Base-by-base conservation (phyloP, 73 alveolate species). In the Durusdinium trenchii region DNA sequence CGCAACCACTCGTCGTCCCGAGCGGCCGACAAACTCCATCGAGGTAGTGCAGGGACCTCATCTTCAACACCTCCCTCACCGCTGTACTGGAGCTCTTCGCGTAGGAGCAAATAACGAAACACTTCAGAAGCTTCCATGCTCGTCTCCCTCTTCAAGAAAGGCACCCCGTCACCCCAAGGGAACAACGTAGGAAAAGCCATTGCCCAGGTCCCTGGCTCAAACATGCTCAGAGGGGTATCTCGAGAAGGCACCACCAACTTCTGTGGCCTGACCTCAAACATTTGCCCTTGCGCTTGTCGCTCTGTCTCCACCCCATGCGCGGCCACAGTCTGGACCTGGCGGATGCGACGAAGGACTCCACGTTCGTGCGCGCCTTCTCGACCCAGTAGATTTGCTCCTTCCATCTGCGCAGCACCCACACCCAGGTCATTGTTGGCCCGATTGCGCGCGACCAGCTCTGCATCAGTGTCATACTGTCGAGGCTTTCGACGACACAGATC, bases 131-230 rank as follows among this genome's bases (percentile, higher is more conserved):
- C 86, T 32, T 36, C 52, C 86, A 75, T 38, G 52, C 54, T 32
- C 1, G 48, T 79, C 20, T 79, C 90, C 67, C 90, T n/a, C 43
- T 79, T 79, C 10, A 79, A 18, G 32, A 79, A 79, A 43, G 90
- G 90, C 90, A 79, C 90, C 3, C 90, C 90, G 64, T 79, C 90
- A 0, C 90, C 90, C 90, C 86, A 75, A 38, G 86, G 86, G 86
- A 75, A 75, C 0, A 75, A 52, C 30, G 32, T 52, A 1, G 86
- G 86, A 38, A 75, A 75, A 23, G 86, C 86, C 86, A 75, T 75
- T 50, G 86, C 86, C 86, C 86, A 75, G 32, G 86, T 75, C 6
- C 54, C 48, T 14, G 86, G 54, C 52, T 75, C 46, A 3, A 75
- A 75, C 86, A 75, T 75, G 86, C 38, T 75, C 54, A 36, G 32